These are phyloP conservation scores for Fagus crenata DNA, from an alignment of 306 rosid species.

Conservation along the genomic window DNA sequence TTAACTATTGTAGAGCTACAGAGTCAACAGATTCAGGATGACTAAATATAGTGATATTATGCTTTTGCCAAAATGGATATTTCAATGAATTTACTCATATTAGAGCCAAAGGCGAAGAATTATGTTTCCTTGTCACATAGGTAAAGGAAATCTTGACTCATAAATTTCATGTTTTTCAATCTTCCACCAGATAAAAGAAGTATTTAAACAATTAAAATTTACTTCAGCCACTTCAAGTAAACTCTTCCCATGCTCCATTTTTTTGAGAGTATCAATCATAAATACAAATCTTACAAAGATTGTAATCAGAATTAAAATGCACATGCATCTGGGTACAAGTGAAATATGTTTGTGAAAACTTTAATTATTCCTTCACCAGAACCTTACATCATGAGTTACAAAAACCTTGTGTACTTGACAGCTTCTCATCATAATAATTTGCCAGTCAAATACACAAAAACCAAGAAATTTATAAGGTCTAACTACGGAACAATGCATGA, in stretches of 20 bases:
- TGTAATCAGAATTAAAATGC: not conserved
- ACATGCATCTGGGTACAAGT: not conserved
- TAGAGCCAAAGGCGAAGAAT: not conserved
- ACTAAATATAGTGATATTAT: not conserved
- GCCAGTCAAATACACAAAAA: not conserved
- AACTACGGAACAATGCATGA: slow-evolving; percentile 8
- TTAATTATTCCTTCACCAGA: not conserved
- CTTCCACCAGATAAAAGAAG: not conserved
- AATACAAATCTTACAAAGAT: not conserved
- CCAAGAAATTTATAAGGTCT: not conserved
- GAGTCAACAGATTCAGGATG: not conserved
- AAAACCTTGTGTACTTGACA: slow-evolving; percentile 19
- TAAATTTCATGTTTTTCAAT: not conserved
- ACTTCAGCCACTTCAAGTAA: not conserved
- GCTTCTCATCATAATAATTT: not conserved
- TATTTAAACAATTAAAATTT: not conserved
- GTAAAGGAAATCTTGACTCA: slow-evolving; percentile 11
- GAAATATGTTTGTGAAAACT: not conserved
- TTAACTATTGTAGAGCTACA: not conserved
- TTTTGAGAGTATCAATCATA: not conserved
- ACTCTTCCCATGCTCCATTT: not conserved
- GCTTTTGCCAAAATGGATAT: not conserved
- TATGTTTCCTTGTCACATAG: slow-evolving; percentile 2
- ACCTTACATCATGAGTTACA: slow-evolving; percentile 17
- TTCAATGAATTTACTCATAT: not conserved